Conservation (phyloP, 2,329 filamentous ascomycete species). For the Nemania sp. region DNA sequence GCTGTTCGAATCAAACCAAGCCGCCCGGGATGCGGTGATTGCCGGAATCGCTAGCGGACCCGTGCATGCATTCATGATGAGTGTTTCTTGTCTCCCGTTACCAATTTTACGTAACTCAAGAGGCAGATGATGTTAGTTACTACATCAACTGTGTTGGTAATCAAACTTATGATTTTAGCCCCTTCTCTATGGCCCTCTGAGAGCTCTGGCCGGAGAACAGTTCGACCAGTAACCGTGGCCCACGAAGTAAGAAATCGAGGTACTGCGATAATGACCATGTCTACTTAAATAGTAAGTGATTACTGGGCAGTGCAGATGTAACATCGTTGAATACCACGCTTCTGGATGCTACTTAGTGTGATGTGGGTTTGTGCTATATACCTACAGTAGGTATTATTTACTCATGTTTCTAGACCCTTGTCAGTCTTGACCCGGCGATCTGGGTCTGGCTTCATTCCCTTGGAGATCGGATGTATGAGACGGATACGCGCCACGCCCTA, state of each 20-base stretch:
- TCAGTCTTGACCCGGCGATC: no score
- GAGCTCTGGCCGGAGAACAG: no score
- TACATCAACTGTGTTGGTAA: no score
- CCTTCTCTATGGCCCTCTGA: no score
- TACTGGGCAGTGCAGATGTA: constrained; percentile 17
- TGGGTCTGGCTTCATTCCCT: constrained; percentile 32
- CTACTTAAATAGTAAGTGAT: constrained; percentile 17
- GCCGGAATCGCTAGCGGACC: background rate
- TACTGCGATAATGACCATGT: no score
- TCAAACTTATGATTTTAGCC: no score
- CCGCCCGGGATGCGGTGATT: background rate
- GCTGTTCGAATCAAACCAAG: background rate
- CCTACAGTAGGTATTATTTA: constrained; percentile 4
- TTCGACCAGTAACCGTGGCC: no score
- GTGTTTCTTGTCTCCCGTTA: background rate
- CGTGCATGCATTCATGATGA: constrained; percentile 12
- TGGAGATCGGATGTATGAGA: constrained; percentile 31
- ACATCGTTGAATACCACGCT: background rate
- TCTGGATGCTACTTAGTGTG: background rate
- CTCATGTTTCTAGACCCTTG: no score
- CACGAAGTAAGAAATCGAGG: no score
- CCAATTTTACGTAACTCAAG: no score
- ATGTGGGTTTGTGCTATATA: no score
- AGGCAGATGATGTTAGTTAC: no score
- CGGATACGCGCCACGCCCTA: background rate